phyloP scores from a whole-genome alignment of 2,329 filamentous ascomycete species.

The Arachnomyces sp. region DNA sequence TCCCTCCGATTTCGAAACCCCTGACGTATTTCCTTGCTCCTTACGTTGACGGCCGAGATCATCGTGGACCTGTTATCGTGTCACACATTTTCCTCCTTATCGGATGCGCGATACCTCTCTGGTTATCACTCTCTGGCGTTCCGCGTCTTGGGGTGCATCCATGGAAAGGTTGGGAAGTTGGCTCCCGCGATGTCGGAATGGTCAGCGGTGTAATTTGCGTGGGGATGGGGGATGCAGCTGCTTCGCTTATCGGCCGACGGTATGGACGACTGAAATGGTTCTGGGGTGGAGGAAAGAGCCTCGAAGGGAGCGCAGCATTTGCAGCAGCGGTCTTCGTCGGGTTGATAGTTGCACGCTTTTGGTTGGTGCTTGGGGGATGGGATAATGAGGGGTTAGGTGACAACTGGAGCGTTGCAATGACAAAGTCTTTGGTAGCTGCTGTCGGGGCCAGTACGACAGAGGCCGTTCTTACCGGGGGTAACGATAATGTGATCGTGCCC shows the following conservation, averaged over 20 bases:
- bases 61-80: constrained; percentile 87
- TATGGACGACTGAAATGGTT: constrained; percentile 87
- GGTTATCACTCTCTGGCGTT: constrained; percentile 71
- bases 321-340: constrained; percentile 68
- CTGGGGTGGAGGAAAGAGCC: constrained; percentile 92
- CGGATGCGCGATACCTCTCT: constrained; percentile 88
- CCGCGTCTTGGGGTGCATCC: constrained; percentile 48
- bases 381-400: constrained; percentile 20
- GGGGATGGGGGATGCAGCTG: constrained; percentile 88
- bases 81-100: constrained; percentile 94
- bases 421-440: constrained; percentile 64
- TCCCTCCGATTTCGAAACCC: constrained; percentile 79
- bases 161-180: constrained; percentile 67
- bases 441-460: constrained; percentile 82
- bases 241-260: constrained; percentile 77
- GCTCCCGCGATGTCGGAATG: constrained; percentile 72
- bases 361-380: constrained; percentile 72
- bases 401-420: constrained; percentile 27
- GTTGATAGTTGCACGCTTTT: constrained; percentile 59
- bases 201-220: constrained; percentile 88
- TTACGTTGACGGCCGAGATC: constrained; percentile 88
- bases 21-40: constrained; percentile 81
- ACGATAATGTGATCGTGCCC: constrained; percentile 96
- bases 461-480: constrained; percentile 89
- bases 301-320: constrained; percentile 81